These are phyloP conservation scores for Prunus mira DNA, from an alignment of 306 rosid genomes.

Conservation along the genomic window DNA sequence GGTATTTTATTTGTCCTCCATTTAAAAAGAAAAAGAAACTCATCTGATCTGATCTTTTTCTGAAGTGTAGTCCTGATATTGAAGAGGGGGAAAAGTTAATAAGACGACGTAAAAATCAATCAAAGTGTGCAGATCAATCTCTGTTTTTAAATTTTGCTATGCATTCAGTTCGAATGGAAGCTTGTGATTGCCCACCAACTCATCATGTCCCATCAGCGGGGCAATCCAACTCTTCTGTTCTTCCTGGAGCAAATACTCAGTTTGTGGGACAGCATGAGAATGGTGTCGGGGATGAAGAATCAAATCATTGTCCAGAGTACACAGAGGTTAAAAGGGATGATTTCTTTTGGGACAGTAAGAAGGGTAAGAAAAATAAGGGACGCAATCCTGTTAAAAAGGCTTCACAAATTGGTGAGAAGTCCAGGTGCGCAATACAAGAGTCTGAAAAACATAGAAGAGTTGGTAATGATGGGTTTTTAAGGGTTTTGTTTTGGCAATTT, in stretches of 20 bases:
- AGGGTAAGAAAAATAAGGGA: constrained; percentile 55
- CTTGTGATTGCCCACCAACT: constrained; percentile 96
- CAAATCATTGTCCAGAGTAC: constrained; percentile 48
- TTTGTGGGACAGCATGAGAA: constrained; percentile 47
- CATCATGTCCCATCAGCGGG: constrained; percentile 55
- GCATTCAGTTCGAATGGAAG: constrained; percentile 98
- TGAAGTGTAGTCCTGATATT: constrained; percentile 70
- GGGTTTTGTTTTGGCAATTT: constrained; percentile 94
- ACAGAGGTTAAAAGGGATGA: constrained; percentile 52
- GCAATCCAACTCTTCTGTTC: constrained; percentile 63
- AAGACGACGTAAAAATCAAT: constrained; percentile 71
- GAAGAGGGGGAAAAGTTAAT: constrained; percentile 95
- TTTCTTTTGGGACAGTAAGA: constrained; percentile 60
- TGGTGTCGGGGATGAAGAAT: constrained; percentile 50
- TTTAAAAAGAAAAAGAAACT: background rate
- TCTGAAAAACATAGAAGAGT: constrained; percentile 78
- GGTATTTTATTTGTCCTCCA: constrained; percentile 13
- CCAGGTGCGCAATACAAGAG: constrained; percentile 64
- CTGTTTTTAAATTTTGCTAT: constrained; percentile 90
- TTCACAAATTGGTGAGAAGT: constrained; percentile 81
- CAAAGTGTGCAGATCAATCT: constrained; percentile 87
- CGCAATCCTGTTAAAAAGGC: constrained; percentile 57
- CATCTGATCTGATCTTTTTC: constrained; percentile 8
- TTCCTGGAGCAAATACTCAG: constrained; percentile 62
- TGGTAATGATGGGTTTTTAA: constrained; percentile 63